These are phyloP conservation scores for Cucurbita ficifolia DNA, from an alignment of 306 rosid genomes.

Conservation along the genomic window DNA sequence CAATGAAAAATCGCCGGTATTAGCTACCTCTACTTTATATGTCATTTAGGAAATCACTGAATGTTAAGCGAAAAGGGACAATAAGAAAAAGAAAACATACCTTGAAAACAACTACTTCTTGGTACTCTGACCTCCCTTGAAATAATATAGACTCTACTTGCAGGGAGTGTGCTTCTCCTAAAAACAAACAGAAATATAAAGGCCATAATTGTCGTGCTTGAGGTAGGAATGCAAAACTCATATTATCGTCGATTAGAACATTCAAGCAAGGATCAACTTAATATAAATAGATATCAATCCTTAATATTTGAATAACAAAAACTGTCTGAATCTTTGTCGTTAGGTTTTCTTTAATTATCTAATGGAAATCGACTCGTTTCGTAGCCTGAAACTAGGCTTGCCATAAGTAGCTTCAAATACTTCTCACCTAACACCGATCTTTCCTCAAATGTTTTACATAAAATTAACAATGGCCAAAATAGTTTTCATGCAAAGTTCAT, in stretches of 20 bases:
- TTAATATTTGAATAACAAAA: background rate
- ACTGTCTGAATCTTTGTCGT: background rate
- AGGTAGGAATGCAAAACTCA: background rate
- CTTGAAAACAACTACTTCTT: conserved; percentile 5
- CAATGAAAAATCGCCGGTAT: background rate
- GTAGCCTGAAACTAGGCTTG: background rate
- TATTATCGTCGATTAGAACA: background rate
- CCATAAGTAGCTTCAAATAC: background rate
- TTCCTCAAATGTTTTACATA: background rate
- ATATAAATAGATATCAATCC: background rate
- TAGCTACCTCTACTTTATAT: background rate
- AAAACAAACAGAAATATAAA: background rate
- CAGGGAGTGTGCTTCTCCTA: background rate
- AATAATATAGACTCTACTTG: background rate
- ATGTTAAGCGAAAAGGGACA: background rate
- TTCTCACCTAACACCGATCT: background rate
- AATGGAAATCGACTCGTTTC: background rate
- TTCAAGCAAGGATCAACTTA: background rate
- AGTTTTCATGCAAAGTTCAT: background rate
- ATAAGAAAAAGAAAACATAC: background rate
- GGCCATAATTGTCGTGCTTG: background rate
- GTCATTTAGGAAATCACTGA: background rate
- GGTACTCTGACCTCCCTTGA: background rate
- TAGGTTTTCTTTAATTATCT: background rate
- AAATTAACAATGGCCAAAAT: background rate